Percentiles rank a stretch among this genome's conserved stretches.
phyloP scores from a whole-genome alignment of 2,329 filamentous ascomycete species.

The Microsporum canis region DNA sequence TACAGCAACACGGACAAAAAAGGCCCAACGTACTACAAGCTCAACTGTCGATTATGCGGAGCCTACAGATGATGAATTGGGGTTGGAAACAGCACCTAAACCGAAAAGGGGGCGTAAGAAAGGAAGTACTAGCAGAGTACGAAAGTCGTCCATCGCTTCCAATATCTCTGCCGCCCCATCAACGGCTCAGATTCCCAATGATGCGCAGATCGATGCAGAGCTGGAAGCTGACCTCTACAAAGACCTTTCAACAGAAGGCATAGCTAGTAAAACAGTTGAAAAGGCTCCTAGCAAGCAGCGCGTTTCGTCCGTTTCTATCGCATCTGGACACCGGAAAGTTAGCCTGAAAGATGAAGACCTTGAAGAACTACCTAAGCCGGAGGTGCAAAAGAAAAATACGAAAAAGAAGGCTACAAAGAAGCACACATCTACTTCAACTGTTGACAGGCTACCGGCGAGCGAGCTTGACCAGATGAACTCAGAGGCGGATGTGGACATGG shows the following conservation, averaged over 20 bases:
- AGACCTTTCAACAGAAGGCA: neutral
- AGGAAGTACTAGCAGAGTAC: slow-evolving; percentile 31
- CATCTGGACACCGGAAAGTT: slow-evolving; percentile 14
- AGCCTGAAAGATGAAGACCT: slow-evolving; percentile 21
- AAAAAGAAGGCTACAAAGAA: slow-evolving; percentile 2
- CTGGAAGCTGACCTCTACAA: slow-evolving; percentile 53
- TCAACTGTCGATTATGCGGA: slow-evolving; percentile 10
- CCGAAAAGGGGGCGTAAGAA: slow-evolving; percentile 35
- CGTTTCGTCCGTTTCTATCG: neutral
- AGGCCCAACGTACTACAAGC: slow-evolving; percentile 26
- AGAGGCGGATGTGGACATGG: neutral
- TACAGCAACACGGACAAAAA: slow-evolving; percentile 42
- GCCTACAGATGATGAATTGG: slow-evolving; percentile 18
- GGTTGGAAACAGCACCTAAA: slow-evolving; percentile 14
- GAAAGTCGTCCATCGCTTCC: slow-evolving; percentile 39
- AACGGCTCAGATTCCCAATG: slow-evolving; percentile 41
- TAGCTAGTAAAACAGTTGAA: neutral
- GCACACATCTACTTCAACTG: slow-evolving; percentile 3
- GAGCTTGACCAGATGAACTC: neutral
- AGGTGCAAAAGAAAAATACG: slow-evolving; percentile 19
- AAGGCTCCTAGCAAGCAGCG: neutral
- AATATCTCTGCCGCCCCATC: slow-evolving; percentile 38
- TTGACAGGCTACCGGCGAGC: neutral
- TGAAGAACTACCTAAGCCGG: slow-evolving; percentile 18
- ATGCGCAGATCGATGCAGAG: slow-evolving; percentile 55